Evolutionary conservation across 192 early-diverging fungal species (phyloP).

Genomic region (Coemansia sp.): DNA sequence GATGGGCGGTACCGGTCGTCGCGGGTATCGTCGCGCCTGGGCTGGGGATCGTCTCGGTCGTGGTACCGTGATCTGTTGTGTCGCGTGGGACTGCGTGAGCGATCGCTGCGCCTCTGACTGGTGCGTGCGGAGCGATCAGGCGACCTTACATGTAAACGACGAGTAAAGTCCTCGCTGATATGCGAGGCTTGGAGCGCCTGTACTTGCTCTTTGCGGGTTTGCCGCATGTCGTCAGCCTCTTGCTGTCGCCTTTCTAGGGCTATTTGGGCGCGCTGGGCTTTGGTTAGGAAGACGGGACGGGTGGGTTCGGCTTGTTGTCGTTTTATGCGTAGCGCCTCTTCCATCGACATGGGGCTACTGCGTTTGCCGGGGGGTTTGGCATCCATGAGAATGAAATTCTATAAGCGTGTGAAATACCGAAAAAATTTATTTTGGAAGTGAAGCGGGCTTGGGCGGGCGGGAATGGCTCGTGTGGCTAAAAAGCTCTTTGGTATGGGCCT

Average conservation of each 20-base stretch:
- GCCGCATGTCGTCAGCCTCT: slow-evolving; percentile 73
- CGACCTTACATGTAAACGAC: not conserved
- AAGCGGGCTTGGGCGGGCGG: too few species aligned
- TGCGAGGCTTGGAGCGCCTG: slow-evolving; percentile 18
- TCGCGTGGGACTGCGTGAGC: slow-evolving; percentile 8
- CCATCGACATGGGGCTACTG: slow-evolving; percentile 35
- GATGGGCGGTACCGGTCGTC: not conserved
- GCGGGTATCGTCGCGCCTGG: slow-evolving; percentile 4
- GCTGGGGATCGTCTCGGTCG: slow-evolving; percentile 30
- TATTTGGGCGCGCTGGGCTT: slow-evolving; percentile 83
- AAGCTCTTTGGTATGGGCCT: not conserved
- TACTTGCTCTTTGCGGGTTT: slow-evolving; percentile 63
- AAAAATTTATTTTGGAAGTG: not conserved
- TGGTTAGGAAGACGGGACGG: slow-evolving; percentile 72
- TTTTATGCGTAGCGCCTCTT: slow-evolving; percentile 39
- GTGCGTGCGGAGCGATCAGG: slow-evolving; percentile 4
- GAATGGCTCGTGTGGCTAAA: not conserved
- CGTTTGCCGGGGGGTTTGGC: not conserved
- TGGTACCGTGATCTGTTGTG: slow-evolving; percentile 9
- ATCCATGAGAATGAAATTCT: not conserved
- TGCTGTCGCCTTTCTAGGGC: slow-evolving; percentile 80
- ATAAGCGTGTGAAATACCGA: not conserved
- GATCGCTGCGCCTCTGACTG: slow-evolving; percentile 13
- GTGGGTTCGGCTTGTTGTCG: slow-evolving; percentile 24
- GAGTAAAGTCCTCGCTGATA: slow-evolving; percentile 4